Conservation (phyloP, 148 eudicot species). For the Diospyros kaki region DNA sequence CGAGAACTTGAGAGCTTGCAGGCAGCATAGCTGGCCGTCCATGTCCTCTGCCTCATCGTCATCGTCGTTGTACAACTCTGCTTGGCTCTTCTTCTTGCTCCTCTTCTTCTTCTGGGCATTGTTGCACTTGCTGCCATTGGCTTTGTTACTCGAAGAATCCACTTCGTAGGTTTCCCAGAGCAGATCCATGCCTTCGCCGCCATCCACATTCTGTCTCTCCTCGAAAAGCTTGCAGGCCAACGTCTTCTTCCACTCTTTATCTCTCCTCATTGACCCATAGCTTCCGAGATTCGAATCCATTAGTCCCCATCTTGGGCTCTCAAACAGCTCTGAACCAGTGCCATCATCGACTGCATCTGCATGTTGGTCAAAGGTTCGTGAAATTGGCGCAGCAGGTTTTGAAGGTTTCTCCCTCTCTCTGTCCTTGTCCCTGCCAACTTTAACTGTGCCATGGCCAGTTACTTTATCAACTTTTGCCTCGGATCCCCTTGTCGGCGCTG, state of each 20-base stretch:
- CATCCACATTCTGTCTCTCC: constrained; percentile 49
- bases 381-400: neutral
- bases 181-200: constrained; percentile 83
- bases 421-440: neutral
- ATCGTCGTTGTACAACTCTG: constrained; percentile 19
- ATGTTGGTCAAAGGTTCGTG: neutral
- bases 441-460: neutral
- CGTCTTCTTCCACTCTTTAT: constrained; percentile 82
- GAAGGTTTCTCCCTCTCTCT: neutral
- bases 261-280: constrained; percentile 71
- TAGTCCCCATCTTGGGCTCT: neutral
- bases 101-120: constrained; percentile 18
- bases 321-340: neutral
- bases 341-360: neutral
- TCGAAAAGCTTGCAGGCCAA: constrained; percentile 87
- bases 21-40: constrained; percentile 61
- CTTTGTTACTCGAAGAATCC: constrained; percentile 23
- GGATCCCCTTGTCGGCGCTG: constrained; percentile 22
- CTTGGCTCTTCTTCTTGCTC: constrained; percentile 16
- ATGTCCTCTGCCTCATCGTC: constrained; percentile 32
- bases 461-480: constrained; percentile 11
- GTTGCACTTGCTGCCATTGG: neutral
- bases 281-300: constrained; percentile 29
- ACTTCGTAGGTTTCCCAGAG: constrained; percentile 82
- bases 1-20: constrained; percentile 81